A percentile compares a stretch with the other conserved stretches of the same genome.
Conservation (phyloP, 163 green algal genomes). For the Dunaliella salina region DNA sequence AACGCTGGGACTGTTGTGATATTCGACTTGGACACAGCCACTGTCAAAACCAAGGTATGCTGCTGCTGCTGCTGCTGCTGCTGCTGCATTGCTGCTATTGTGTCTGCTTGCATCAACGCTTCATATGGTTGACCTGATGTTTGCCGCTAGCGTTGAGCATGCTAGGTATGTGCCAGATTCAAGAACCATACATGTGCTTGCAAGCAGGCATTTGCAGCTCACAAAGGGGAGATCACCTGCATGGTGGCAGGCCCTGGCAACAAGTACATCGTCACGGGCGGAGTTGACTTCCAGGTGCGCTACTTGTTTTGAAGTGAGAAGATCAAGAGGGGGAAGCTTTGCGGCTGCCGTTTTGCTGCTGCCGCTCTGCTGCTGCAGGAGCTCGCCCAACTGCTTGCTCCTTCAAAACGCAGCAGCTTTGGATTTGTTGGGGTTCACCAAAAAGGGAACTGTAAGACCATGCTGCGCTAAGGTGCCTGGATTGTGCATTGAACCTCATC, state of each 20-base stretch:
- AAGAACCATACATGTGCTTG: too few relatives aligned
- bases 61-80: not conserved
- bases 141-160: not conserved
- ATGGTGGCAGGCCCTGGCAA: conserved; percentile 19
- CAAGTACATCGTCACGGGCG: conserved; percentile 44
- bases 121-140: not conserved
- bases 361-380: too few relatives aligned
- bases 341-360: too few relatives aligned
- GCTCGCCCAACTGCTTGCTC: too few relatives aligned
- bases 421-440: too few relatives aligned
- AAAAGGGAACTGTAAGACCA: too few relatives aligned
- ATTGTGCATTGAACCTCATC: too few relatives aligned
- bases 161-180: too few relatives aligned
- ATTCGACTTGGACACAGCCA: conserved; percentile 27
- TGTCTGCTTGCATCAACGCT: not conserved
- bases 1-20: conserved; percentile 34
- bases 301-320: not conserved
- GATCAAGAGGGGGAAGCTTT: too few relatives aligned
- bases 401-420: too few relatives aligned
- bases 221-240: conserved; percentile 56
- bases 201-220: conserved; percentile 43
- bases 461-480: too few relatives aligned
- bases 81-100: not conserved
- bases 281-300: conserved; percentile 52
- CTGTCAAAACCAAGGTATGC: conserved; percentile 24